These are phyloP conservation scores for Cladophialophora yegresii DNA, from an alignment of 2,329 filamentous ascomycete species.

Conservation along the genomic window DNA sequence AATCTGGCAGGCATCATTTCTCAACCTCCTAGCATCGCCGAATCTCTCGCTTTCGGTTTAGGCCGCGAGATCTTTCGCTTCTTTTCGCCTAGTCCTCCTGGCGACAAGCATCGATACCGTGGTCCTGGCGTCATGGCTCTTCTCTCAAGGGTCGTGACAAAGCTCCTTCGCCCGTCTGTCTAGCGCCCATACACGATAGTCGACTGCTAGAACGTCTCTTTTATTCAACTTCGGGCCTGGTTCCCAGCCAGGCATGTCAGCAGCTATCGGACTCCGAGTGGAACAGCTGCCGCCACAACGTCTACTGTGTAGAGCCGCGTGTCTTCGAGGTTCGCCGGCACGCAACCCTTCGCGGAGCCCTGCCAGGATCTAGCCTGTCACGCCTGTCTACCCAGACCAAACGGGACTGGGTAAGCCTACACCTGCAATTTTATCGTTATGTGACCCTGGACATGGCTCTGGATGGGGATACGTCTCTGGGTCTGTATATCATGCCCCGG, in stretches of 20 bases:
- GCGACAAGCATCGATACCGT: neutral
- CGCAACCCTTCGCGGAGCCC: slow-evolving; percentile 5
- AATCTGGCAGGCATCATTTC: slow-evolving; percentile 10
- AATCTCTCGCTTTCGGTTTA: slow-evolving; percentile 7
- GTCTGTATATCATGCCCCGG: slow-evolving; percentile 18
- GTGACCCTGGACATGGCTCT: slow-evolving; percentile 1
- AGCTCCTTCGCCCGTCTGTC: too few species aligned
- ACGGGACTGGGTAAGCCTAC: slow-evolving; percentile 8
- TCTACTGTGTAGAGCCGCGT: neutral
- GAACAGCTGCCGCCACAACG: slow-evolving; percentile 16
- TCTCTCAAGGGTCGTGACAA: neutral
- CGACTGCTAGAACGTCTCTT: neutral
- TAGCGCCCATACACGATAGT: neutral
- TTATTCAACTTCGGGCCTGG: slow-evolving; percentile 6
- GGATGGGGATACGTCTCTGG: neutral
- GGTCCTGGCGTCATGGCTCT: slow-evolving; percentile 2
- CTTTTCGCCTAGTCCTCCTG: slow-evolving; percentile 17
- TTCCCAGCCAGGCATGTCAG: neutral
- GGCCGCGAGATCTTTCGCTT: neutral
- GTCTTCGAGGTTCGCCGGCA: slow-evolving; percentile 4
- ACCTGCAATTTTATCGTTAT: slow-evolving; percentile 26
- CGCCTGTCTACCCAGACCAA: slow-evolving; percentile 3
- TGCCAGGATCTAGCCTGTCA: slow-evolving; percentile 9
- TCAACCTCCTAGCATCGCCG: neutral
- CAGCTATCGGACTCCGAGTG: slow-evolving; percentile 14